Evolutionary conservation across 2,329 filamentous ascomycete species (phyloP), one percentile per base, ranked within the genome.

Genomic region (Alternaria tenuissima): DNA sequence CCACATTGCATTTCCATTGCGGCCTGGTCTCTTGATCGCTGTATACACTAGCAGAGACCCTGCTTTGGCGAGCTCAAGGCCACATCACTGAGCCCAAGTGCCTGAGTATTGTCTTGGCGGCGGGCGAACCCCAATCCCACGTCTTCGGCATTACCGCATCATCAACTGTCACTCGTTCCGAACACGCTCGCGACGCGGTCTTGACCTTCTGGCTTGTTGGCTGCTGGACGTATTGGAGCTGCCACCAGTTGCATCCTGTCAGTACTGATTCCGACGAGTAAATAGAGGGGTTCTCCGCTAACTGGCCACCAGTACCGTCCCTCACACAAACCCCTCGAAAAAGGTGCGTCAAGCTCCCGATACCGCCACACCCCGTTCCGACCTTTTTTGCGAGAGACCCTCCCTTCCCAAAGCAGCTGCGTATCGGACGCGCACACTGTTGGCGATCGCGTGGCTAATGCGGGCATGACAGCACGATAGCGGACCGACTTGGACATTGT

Each of bases 211-310:
- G 32, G 51, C 49, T 41, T 60, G 59, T 62, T 62, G 58, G 64
- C 59, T 53, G 51, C 58, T 57, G 59, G 44, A 30, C 52, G 55
- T 55, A 55, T 53, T 54, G 32, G 56, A 36, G 46, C 38, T 44
- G 61, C 58, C 49, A 59, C 54, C 63, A 62, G 51, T 55, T 42
- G 46, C 56, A 65, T 64, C 32, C 55, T 65, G 70, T 76, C 62
- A 74, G 74, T 73, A 47, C 61, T 36, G 51, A 48, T 65, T 56
- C 52, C 65, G 62, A 66, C 63, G 52, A 56, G 39, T 20, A 39
- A 67, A 68, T 66, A 67, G 71, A 73, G 73, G 75, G 70, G 72
- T 57, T 67, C 66, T 69, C 70, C 71, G 69, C 75, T 77, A 73
- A 77, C 65, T 68, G 64, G 47, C 65, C 67, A 69, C 64, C 68